Evolutionary conservation across 2,329 filamentous ascomycete genomes (phyloP).

Genomic region (Ophiostoma angusticollis): DNA sequence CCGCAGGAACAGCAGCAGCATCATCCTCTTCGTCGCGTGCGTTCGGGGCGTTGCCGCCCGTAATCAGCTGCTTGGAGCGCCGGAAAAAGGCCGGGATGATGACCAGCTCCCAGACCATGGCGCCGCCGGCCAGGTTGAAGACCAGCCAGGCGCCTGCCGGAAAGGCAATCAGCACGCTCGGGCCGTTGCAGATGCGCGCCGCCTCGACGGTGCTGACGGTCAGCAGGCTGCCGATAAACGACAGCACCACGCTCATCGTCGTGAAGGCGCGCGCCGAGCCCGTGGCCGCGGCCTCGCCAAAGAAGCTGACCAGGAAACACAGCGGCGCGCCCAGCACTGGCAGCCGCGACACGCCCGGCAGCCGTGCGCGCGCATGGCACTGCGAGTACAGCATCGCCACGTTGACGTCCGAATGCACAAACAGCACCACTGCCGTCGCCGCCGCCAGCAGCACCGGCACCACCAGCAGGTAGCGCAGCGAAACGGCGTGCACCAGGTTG

Average conservation of each 20-base stretch:
- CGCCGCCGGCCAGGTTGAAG: conserved; percentile 36
- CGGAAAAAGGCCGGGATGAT: conserved; percentile 37
- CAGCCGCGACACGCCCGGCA: conserved; percentile 31
- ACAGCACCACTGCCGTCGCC: conserved; percentile 28
- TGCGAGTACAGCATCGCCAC: conserved; percentile 39
- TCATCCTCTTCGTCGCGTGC: background rate
- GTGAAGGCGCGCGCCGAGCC: conserved; percentile 28
- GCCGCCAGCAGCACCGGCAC: conserved; percentile 35
- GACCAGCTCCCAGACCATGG: conserved; percentile 38
- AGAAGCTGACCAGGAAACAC: conserved; percentile 40
- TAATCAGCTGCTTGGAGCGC: conserved; percentile 25
- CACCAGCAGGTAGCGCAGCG: conserved; percentile 37
- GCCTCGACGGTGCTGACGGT: conserved; percentile 38
- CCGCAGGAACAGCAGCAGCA: conserved; percentile 4
- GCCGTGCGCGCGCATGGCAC: conserved; percentile 34
- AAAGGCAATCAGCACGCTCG: conserved; percentile 20
- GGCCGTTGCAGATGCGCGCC: conserved; percentile 27
- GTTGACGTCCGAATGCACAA: conserved; percentile 37
- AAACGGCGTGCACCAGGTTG: conserved; percentile 9
- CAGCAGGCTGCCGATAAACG: conserved; percentile 33
- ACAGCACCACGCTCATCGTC: conserved; percentile 29
- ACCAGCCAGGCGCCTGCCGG: conserved; percentile 31
- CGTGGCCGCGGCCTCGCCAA: conserved; percentile 27
- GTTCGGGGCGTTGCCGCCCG: conserved; percentile 8
- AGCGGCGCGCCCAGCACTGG: conserved; percentile 32